Percentiles rank a stretch among this genome's conserved stretches.
Conservation (phyloP, 768 basidiomycete genomes). For the Mycena rebaudengoi region DNA sequence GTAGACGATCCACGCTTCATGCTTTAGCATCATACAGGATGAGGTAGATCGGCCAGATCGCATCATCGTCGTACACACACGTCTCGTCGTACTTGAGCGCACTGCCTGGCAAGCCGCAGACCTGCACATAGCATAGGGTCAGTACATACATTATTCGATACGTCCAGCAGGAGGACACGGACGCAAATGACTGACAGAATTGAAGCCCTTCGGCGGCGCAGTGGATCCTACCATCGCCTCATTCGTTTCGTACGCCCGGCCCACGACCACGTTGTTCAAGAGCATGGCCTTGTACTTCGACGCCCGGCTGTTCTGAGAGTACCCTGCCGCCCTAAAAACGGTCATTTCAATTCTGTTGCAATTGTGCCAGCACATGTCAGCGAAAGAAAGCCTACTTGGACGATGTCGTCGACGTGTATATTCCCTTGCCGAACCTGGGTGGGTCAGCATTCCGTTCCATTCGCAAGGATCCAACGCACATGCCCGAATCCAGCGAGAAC, state of each 20-base stretch:
- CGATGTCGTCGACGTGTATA: neutral
- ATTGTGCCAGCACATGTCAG: neutral
- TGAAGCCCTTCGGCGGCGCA: neutral
- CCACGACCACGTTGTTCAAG: neutral
- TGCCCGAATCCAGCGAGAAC: neutral
- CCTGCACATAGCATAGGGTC: no score
- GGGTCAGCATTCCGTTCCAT: neutral
- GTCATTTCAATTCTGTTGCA: no score
- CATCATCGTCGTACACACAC: neutral
- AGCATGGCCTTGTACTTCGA: neutral
- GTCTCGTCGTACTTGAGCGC: conserved; percentile 1
- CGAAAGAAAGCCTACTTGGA: neutral
- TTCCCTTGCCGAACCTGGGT: neutral
- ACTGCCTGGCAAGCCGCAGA: neutral
- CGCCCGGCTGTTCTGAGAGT: neutral
- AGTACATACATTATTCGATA: no score
- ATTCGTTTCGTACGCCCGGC: neutral
- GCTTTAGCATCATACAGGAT: no score
- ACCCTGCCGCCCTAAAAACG: neutral
- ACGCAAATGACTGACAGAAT: neutral
- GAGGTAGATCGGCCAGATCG: neutral
- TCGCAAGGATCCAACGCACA: neutral
- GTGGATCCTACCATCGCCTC: neutral
- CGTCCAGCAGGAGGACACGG: neutral
- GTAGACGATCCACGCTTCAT: no score